Conservation (phyloP, 371 early-diverging fungal genomes). For the Mortierella sp. region DNA sequence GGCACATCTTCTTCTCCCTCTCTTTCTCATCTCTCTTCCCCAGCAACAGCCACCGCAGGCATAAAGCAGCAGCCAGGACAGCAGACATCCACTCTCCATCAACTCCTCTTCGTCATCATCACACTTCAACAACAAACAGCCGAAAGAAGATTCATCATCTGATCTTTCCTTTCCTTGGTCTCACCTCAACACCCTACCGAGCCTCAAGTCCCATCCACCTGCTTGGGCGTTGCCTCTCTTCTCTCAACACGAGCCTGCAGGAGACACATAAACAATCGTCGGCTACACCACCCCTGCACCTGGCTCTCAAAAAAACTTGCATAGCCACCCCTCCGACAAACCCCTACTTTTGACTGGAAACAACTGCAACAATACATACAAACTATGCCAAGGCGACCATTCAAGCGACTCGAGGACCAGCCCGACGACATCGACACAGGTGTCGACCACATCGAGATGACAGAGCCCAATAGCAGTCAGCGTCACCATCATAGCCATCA, state of each 20-base stretch:
- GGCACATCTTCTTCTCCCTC: no score
- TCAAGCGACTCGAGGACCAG: conserved; percentile 51
- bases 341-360: not conserved
- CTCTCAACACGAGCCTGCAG: not conserved
- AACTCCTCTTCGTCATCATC: not conserved
- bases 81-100: not conserved
- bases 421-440: conserved; percentile 52
- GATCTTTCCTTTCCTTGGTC: conserved; percentile 3
- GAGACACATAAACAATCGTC: not conserved
- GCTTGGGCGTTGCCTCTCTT: not conserved
- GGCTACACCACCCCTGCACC: not conserved
- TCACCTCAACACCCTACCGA: not conserved
- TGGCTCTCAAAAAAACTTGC: conserved; percentile 7
- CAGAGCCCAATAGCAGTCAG: conserved; percentile 36
- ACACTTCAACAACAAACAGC: not conserved
- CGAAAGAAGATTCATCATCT: not conserved
- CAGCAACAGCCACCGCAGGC: not conserved
- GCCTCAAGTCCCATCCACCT: conserved; percentile 7
- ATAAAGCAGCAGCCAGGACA: not conserved
- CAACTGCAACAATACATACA: not conserved
- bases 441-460: conserved; percentile 50
- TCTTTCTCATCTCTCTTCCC: no score
- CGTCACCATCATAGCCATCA: conserved; percentile 18
- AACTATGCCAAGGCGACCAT: conserved; percentile 44
- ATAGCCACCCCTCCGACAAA: not conserved